Evolutionary conservation across 495 filamentous ascomycete species (phyloP).

Genomic region (Pyrenopolyporus hunteri): DNA sequence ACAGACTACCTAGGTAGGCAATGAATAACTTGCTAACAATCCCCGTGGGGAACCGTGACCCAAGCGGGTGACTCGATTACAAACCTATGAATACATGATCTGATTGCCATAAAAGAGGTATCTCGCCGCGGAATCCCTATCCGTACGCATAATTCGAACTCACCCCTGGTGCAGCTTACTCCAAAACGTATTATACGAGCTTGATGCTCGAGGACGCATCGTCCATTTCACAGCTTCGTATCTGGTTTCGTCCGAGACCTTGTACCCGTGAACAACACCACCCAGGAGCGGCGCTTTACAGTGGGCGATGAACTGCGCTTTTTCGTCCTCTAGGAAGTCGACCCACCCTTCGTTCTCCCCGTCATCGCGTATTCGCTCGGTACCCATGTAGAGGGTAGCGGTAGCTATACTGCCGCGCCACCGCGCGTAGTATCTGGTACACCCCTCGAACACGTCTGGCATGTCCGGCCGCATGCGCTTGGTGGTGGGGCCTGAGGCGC

Average conservation of each 20-base stretch:
- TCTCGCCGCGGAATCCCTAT: no score
- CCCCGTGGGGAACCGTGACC: no score
- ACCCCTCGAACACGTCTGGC: background rate
- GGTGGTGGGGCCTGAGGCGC: background rate
- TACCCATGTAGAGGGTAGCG: background rate
- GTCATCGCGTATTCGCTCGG: background rate
- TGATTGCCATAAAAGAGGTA: no score
- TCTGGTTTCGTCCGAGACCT: constrained; percentile 3
- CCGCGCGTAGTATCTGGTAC: constrained; percentile 1
- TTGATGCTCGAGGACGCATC: background rate
- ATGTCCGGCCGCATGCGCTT: constrained; percentile 9
- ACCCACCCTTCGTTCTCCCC: constrained; percentile 12
- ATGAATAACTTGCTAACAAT: no score
- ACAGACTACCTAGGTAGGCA: no score
- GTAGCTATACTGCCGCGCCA: constrained; percentile 11
- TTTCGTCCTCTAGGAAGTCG: constrained; percentile 4
- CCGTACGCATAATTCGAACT: no score
- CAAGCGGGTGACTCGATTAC: no score
- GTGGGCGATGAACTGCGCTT: constrained; percentile 17
- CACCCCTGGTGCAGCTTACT: no score
- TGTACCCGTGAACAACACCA: constrained; percentile 2
- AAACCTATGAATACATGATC: no score
- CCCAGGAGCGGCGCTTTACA: background rate
- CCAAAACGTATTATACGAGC: background rate
- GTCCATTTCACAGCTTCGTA: constrained; percentile 4